phyloP scores from a whole-genome alignment of 2,329 filamentous ascomycete genomes.

The Pseudogymnoascus sp. region DNA sequence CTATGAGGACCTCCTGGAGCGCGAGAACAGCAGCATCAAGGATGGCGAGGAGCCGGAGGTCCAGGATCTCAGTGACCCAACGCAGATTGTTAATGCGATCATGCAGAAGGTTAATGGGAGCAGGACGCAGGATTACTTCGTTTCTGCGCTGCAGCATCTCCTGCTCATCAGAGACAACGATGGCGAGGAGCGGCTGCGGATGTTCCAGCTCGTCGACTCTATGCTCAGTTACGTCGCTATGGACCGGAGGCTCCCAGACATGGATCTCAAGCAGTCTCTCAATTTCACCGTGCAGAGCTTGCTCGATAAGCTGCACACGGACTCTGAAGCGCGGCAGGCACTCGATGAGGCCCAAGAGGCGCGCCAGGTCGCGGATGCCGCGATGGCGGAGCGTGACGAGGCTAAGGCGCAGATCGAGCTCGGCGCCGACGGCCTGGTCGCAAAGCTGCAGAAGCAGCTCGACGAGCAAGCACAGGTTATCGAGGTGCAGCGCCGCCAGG shows the following conservation, averaged over 20 bases:
- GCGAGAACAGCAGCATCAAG: slow-evolving; percentile 82
- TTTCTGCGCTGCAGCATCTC: slow-evolving; percentile 90
- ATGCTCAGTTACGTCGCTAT: slow-evolving; percentile 99
- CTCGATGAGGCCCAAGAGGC: slow-evolving; percentile 87
- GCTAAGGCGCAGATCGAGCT: slow-evolving; percentile 81
- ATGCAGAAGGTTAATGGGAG: slow-evolving; percentile 74
- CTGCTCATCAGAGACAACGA: slow-evolving; percentile 87
- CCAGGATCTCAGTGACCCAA: slow-evolving; percentile 86
- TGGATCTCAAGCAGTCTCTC: slow-evolving; percentile 95
- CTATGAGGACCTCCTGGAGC: slow-evolving; percentile 93
- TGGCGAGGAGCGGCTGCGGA: slow-evolving; percentile 80
- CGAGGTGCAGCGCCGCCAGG: slow-evolving; percentile 76
- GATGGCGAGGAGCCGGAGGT: slow-evolving; percentile 78
- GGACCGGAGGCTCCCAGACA: slow-evolving; percentile 89
- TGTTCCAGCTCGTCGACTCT: slow-evolving; percentile 97
- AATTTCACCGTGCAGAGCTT: slow-evolving; percentile 96
- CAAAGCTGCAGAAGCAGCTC: slow-evolving; percentile 87
- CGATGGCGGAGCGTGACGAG: slow-evolving; percentile 93
- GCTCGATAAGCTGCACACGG: slow-evolving; percentile 90
- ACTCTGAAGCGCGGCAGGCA: slow-evolving; percentile 86
- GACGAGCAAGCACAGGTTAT: slow-evolving; percentile 89
- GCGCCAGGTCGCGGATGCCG: slow-evolving; percentile 87
- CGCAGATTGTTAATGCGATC: slow-evolving; percentile 91
- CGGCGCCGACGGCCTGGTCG: slow-evolving; percentile 86
- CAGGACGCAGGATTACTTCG: slow-evolving; percentile 87